Evolutionary conservation across 1,284 basidiomycete genomes (phyloP), one percentile per base, ranked within the genome.

Genomic region (Ceraceosorus guamensis): DNA sequence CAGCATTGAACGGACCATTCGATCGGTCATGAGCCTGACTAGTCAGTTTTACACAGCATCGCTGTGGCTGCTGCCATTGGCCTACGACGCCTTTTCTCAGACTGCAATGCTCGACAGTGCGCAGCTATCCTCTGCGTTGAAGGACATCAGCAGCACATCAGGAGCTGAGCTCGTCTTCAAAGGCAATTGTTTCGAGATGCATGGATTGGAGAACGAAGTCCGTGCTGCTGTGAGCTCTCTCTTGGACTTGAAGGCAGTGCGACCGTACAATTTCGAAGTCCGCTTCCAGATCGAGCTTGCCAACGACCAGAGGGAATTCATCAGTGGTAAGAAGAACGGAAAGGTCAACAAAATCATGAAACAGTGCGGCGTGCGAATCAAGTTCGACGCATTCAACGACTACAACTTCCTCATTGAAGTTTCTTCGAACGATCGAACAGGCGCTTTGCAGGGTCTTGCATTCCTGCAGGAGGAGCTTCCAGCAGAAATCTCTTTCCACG

Each of bases 401-500:
- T 88, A 95, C 80, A 98, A 98, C 78, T 98, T 98, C 80, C 82
- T 97, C 68, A 97, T 98, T 77, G 91, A 96, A 77, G 86, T 79
- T 10, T 75, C 77, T 8, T 76, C 77, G 18, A 71, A 66, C 43
- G 71, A 87, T 52, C 60, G 62, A 32, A 63, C 61, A 35, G 87
- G 87, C 32, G 87, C 91, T 30, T 79, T 98, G 24, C 87, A 91
- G 71, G 91, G 95, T 18, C 81, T 97, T 46, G 85, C 85, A 5
- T 82, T 96, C 61, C 80, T 98, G 32, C 91, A 96, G 78, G 93
- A 97, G 77, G 93, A 98, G 78, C 80, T 98, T 16, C 93, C 93
- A 1, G 92, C 95, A n/a, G 93, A 98, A 78, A 88, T 96, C 53
- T 96, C 91, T 30, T 98, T 98, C 83, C 92, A 97, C 78, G 91